Base-by-base conservation (phyloP, 1,284 basidiomycete genomes). In the Sanguinoderma infundibulare region DNA sequence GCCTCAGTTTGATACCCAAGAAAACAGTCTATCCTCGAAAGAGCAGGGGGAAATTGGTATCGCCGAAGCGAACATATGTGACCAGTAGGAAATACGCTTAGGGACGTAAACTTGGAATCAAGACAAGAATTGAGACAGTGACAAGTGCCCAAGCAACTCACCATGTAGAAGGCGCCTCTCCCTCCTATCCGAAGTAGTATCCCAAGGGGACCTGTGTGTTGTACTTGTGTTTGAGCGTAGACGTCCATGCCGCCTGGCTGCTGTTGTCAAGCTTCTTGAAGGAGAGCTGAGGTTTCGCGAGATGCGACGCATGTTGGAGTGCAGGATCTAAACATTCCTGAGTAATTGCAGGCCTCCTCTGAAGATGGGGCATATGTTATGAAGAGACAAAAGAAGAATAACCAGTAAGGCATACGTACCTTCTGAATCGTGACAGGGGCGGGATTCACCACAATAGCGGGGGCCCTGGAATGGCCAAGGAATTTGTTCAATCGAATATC, bases 201-300 rank as follows among this genome's bases (percentile, higher is more conserved):
- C 87, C 91, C 17, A 96, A 77, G 0, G 94, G 92, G 0, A 94
- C 87, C 74, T 87, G 83, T 1, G 92, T 89, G 68, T 95, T 89
- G 71, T 86, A 91, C 75, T 96, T 96, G 68, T 90, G 88, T 8
- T 79, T 73, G 42, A 91, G 76, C 1, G 79, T 78, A 3, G 90
- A 87, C 55, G 78, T 80, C 87, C 88, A 94, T 3, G 80, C 79
- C 0, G 76, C 69, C 57, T 84, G 79, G 53, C 74, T 72, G 12
- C 73, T 79, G 70, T 92, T 94, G 71, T 90, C 81, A 9, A 81
- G 75, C 42, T 79, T 77, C 53, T 80, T 83, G 78, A 97, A 97
- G 17, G 73, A 71, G 0, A 87, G 73, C 70, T 98, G 95, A 0
- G 95, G 94, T 75, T 96, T 97, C 2, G 81, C 73, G 26, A 96